Evolutionary conservation across 2,329 filamentous ascomycete species (phyloP).

Genomic region (Monascus ruber): DNA sequence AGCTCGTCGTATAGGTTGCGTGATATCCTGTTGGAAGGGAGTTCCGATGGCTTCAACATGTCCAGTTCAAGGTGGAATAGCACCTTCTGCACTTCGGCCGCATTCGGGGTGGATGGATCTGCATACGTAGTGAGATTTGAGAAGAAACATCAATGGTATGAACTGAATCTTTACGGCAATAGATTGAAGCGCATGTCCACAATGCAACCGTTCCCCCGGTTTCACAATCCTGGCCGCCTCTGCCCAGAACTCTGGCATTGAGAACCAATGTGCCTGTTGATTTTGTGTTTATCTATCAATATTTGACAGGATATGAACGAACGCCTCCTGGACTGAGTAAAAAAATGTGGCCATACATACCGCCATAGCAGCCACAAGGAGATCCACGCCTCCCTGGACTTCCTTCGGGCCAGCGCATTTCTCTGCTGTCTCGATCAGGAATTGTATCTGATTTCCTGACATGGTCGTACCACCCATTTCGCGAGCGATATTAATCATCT

Average conservation of each 20-base stretch:
- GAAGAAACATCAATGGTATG: constrained; percentile 6
- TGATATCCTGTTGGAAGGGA: constrained; percentile 33
- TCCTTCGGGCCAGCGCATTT: constrained; percentile 16
- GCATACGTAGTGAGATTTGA: not conserved
- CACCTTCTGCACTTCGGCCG: constrained; percentile 29
- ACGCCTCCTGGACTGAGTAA: not conserved
- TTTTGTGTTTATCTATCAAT: not conserved
- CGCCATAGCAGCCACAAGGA: constrained; percentile 40
- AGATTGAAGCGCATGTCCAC: constrained; percentile 28
- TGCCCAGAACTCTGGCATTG: constrained; percentile 41
- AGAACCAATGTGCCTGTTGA: constrained; percentile 44
- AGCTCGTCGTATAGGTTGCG: constrained; percentile 33
- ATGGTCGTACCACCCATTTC: constrained; percentile 20
- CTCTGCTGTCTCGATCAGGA: constrained; percentile 36
- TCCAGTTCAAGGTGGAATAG: constrained; percentile 29
- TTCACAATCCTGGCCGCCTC: constrained; percentile 37
- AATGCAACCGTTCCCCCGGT: constrained; percentile 45
- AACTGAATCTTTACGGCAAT: constrained; percentile 14
- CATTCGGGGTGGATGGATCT: constrained; percentile 28
- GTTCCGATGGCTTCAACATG: constrained; percentile 28
- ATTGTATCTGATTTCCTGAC: constrained; percentile 25
- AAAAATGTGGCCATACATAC: constrained; percentile 1
- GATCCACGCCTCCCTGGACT: constrained; percentile 27
- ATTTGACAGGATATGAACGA: not conserved
- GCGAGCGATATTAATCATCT: constrained; percentile 43